Base-by-base conservation (phyloP, 2,329 filamentous ascomycete genomes). In the Calonectria hongkongensis region DNA sequence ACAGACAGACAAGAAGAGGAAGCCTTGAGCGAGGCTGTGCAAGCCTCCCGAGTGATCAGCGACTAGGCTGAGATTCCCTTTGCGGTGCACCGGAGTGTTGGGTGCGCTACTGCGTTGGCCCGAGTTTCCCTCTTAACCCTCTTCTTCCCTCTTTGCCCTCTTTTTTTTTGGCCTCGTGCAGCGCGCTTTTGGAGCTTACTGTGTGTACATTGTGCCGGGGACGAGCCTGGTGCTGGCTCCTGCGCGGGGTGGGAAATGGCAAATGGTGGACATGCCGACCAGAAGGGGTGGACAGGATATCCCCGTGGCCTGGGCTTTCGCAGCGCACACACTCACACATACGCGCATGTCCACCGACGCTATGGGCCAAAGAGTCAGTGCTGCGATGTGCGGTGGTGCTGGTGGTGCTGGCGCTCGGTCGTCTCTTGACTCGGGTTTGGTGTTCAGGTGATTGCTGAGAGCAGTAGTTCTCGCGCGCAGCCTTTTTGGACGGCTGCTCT, bases 181-280 rank as follows among this genome's bases (percentile, higher is more conserved):
- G 30, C 30, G 30, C 30, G 30, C 30, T 33, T 33, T 33, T 28
- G 54, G 54, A 58, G 54, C 54, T 39, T 58, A 58, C 54, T 58
- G 54, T 58, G 54, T 39, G 54, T 58, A 58, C 54, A 58, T 58
- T 21, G n/a, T 25, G 30, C 30, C 30, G 54, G 36, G 54, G 54
- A 39, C 54, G 33, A 58, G 54, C 54, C 54, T 8, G 54, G 30
- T 4, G 28, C n/a, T 13, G 51, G 54, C 54, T 58, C 54, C n/a
- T 25, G 54, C 54, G 54, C 36, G 9, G 21, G 9, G 21, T 25
- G 33, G 33, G 33, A 36, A 36, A 36, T 36, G 33, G 33, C 7
- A 39, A 39, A 27, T 39, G 54, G n/a, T 27, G 30, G 12, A 58
- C 54, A 58, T 30, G 30, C 10, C 28, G 25, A 9, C 27, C 6